These are phyloP conservation scores for Emmonsia crescens DNA, from an alignment of 2,329 filamentous ascomycete species.

Conservation along the genomic window DNA sequence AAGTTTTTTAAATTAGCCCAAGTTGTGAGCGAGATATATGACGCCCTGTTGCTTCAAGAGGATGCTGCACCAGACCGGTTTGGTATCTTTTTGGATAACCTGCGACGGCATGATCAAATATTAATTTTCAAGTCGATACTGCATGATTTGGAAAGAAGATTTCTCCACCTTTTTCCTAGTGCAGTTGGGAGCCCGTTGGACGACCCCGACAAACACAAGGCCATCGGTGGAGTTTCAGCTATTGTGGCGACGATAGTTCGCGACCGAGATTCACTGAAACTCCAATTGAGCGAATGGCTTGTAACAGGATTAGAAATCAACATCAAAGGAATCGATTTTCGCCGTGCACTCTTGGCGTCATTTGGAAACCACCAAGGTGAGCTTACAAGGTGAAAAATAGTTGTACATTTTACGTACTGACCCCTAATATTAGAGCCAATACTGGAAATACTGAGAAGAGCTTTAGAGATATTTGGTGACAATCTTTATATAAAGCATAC, in stretches of 20 bases:
- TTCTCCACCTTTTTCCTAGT: constrained; percentile 20
- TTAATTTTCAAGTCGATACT: constrained; percentile 36
- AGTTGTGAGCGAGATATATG: constrained; percentile 31
- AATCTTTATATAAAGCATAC: constrained; percentile 77
- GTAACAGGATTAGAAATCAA: constrained; percentile 53
- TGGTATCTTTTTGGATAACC: constrained; percentile 27
- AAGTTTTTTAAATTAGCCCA: constrained; percentile 23
- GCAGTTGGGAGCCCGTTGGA: neutral
- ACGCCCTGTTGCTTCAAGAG: constrained; percentile 25
- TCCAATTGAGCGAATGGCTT: constrained; percentile 54
- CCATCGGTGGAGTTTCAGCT: constrained; percentile 49
- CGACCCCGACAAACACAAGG: constrained; percentile 8
- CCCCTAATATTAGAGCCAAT: constrained; percentile 21
- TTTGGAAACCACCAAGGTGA: constrained; percentile 43
- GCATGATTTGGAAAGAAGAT: constrained; percentile 32
- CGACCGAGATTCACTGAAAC: constrained; percentile 40
- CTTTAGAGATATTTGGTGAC: constrained; percentile 67
- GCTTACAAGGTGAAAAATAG: constrained; percentile 4
- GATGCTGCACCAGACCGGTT: constrained; percentile 22
- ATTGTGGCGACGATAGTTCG: constrained; percentile 44
- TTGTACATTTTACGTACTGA: neutral
- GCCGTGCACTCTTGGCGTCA: constrained; percentile 53
- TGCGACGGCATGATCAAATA: constrained; percentile 41
- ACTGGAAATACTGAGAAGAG: constrained; percentile 44
- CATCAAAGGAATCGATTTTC: constrained; percentile 53